Base-by-base conservation (phyloP, 352 stramenopile species). In the Aphanomyces astaci region DNA sequence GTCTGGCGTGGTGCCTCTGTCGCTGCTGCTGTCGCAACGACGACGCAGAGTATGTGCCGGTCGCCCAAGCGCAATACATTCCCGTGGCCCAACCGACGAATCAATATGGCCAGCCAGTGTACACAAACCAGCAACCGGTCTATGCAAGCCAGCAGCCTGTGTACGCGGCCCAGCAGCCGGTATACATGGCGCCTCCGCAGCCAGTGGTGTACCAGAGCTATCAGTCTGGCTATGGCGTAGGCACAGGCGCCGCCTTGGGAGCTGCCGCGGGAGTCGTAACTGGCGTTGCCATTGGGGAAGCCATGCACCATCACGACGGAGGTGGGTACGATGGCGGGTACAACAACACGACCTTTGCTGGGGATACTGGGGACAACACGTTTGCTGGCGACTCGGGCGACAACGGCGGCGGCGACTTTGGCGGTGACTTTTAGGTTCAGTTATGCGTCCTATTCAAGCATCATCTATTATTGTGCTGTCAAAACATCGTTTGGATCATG, bases 351-450 rank as follows among this genome's bases (percentile, higher is more conserved):
- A 53, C 45, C 4, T 53, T 53, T 53, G 45, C 45, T 24, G 45
- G 45, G 13, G 45, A 53, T 53, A 53, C 45, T 53, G 45, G 45
- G 9, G 22, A 53, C 11, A 24, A 64, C 56, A 36, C 13, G 13
- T 48, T 48, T 51, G 28, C 28, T 43, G 56, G 56, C 43, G 54
- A 63, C 54, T 39, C 54, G 31, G 36, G 36, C 36, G 36, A 43
- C 36, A 43, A 43, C 15, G 56, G 56, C 22, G 56, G 56, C 46
- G 36, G 32, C 32, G 30, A 52, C 22, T 66, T 66, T 54, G 59
- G 5, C 22, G 59, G 59, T 30, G 59, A 66, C 59, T 25, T 66
- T 66, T 54, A 66, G 59, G 9, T n/a, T n/a, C n/a, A n/a, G n/a
- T n/a, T n/a, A n/a, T n/a, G n/a, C n/a, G n/a, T n/a, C n/a, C n/a